Conservation (phyloP, 2,329 filamentous ascomycete genomes). For the Zymoseptoria tritici region DNA sequence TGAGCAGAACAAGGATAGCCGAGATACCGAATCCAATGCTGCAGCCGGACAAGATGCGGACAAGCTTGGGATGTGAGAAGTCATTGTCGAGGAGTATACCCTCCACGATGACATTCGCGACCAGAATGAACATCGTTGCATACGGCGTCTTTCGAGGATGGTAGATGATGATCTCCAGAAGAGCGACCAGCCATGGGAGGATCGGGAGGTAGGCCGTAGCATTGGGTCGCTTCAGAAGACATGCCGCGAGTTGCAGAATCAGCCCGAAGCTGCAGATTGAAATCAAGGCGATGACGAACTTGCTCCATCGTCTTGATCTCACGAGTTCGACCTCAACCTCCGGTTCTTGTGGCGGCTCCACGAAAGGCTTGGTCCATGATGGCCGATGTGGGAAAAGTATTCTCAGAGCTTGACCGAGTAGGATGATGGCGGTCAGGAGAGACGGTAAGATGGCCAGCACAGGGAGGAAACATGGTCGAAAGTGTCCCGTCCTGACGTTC, state of each 20-base stretch:
- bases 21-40: slow-evolving; percentile 34
- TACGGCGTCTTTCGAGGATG: slow-evolving; percentile 25
- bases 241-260: slow-evolving; percentile 13
- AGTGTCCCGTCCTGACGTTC: slow-evolving; percentile 33
- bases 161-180: slow-evolving; percentile 18
- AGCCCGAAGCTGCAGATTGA: slow-evolving; percentile 14
- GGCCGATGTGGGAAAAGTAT: slow-evolving; percentile 34
- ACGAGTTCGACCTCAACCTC: slow-evolving; percentile 21
- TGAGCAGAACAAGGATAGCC: slow-evolving; percentile 49
- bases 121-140: slow-evolving; percentile 18
- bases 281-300: slow-evolving; percentile 13
- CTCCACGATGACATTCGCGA: slow-evolving; percentile 17
- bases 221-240: not conserved
- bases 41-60: slow-evolving; percentile 4
- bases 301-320: slow-evolving; percentile 25
- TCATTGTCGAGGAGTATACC: slow-evolving; percentile 19
- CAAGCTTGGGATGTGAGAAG: slow-evolving; percentile 2
- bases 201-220: slow-evolving; percentile 8
- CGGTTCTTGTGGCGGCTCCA: slow-evolving; percentile 26
- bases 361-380: slow-evolving; percentile 46
- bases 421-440: slow-evolving; percentile 30
- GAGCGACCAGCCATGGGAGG: slow-evolving; percentile 20
- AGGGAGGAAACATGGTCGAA: slow-evolving; percentile 36
- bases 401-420: slow-evolving; percentile 31
- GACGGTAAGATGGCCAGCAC: slow-evolving; percentile 33